These are phyloP conservation scores for Triticum turgidum DNA, from an alignment of 176 grass and related monocot species.

Conservation along the genomic window DNA sequence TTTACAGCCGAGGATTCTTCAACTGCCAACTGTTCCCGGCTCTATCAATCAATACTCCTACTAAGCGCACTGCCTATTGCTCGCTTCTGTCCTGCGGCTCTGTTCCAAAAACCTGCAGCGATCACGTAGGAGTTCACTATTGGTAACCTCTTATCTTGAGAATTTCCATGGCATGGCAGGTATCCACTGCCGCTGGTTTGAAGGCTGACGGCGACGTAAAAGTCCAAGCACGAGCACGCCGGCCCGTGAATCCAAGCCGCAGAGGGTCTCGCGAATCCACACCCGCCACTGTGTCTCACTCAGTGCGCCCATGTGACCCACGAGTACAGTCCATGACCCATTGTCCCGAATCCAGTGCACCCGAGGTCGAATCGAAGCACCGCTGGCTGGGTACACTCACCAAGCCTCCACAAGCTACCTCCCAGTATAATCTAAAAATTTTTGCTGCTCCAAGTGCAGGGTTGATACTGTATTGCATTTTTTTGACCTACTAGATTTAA, in stretches of 20 bases:
- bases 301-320: conserved; percentile 33
- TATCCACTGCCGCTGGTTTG: background rate
- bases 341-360: conserved; percentile 11
- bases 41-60: background rate
- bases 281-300: background rate
- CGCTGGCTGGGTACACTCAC: no score
- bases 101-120: background rate
- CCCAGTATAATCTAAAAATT: no score
- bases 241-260: conserved; percentile 24
- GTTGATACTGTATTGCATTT: no score
- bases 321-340: background rate
- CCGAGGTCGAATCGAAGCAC: background rate
- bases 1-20: background rate
- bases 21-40: background rate
- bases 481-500: background rate
- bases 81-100: background rate
- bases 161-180: background rate
- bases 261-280: conserved; percentile 28
- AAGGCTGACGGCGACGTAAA: conserved; percentile 4
- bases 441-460: no score
- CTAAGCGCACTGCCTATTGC: background rate
- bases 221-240: conserved; percentile 13
- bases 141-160: background rate
- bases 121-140: background rate
- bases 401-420: no score